Conservation (phyloP, 305 asterid species). For the Caryopteris hybrid region DNA sequence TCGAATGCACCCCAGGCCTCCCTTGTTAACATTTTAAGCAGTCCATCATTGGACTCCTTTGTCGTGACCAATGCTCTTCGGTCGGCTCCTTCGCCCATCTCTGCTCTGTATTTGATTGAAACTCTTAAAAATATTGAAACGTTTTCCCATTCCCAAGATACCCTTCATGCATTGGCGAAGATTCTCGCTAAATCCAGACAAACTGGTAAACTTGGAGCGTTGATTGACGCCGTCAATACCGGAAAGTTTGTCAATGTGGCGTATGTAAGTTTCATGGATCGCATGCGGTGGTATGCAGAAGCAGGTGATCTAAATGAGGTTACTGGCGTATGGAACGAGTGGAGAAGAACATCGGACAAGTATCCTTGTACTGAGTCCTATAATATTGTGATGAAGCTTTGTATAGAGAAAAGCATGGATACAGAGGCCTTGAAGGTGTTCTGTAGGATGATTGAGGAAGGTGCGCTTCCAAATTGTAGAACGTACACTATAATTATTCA, state of each 20-base stretch:
- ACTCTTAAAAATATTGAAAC: constrained; percentile 48
- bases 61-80: constrained; percentile 77
- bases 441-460: constrained; percentile 60
- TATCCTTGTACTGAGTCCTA: constrained; percentile 80
- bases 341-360: constrained; percentile 52
- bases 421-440: constrained; percentile 61
- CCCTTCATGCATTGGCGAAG: constrained; percentile 75
- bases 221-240: constrained; percentile 61
- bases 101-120: constrained; percentile 67
- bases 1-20: constrained; percentile 47
- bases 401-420: constrained; percentile 56
- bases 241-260: constrained; percentile 60
- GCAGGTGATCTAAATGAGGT: constrained; percentile 74
- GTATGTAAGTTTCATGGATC: constrained; percentile 72
- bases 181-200: constrained; percentile 72
- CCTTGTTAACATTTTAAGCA: constrained; percentile 43
- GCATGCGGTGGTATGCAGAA: constrained; percentile 70
- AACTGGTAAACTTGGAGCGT: constrained; percentile 46
- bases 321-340: constrained; percentile 59
- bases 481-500: constrained; percentile 71
- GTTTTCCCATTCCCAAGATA: constrained; percentile 62
- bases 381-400: constrained; percentile 69
- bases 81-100: constrained; percentile 72
- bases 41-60: constrained; percentile 65
- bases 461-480: constrained; percentile 86